Percentiles rank a stretch among this genome's conserved stretches.
phyloP scores from a whole-genome alignment of 371 early-diverging fungal species.

The Nematocida major region DNA sequence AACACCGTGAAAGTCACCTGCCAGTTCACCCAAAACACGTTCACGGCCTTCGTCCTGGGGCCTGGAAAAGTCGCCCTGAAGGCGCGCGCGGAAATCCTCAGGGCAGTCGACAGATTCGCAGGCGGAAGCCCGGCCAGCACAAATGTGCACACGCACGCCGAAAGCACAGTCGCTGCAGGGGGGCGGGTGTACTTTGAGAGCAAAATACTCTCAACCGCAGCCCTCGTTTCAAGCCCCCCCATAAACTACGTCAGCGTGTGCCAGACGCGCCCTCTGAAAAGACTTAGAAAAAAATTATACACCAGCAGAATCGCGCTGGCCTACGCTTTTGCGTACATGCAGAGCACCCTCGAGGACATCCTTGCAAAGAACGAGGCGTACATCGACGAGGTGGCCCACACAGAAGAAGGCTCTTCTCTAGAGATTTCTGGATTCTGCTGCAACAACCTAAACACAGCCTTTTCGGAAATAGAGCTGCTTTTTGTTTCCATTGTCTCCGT shows the following conservation, averaged over 20 bases:
- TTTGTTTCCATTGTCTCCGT: constrained; percentile 18
- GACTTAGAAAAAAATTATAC: neutral
- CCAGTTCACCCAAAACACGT: neutral
- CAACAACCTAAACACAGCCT: constrained; percentile 2
- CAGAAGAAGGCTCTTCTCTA: neutral
- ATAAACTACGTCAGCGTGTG: neutral
- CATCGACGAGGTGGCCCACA: constrained; percentile 25
- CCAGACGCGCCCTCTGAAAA: neutral
- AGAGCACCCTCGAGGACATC: constrained; percentile 47
- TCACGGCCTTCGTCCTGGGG: constrained; percentile 16
- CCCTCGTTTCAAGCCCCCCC: constrained; percentile 18
- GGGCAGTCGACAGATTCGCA: constrained; percentile 31
- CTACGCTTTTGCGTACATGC: constrained; percentile 39
- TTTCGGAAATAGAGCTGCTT: constrained; percentile 16
- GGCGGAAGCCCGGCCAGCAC: neutral
- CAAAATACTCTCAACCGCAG: constrained; percentile 39
- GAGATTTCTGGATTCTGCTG: neutral
- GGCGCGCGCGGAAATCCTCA: constrained; percentile 25
- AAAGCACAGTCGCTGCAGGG: constrained; percentile 25
- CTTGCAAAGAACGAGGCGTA: constrained; percentile 40
- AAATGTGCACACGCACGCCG: neutral
- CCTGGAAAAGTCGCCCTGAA: neutral
- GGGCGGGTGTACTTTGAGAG: constrained; percentile 47
- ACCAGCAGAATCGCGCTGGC: constrained; percentile 36
- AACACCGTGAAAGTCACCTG: neutral